Percentiles rank a stretch among this genome's conserved stretches.
These are phyloP conservation scores for Yamadazyma pseudoaaseri DNA, from an alignment of 1,139 yeast genomes.

Conservation along the genomic window DNA sequence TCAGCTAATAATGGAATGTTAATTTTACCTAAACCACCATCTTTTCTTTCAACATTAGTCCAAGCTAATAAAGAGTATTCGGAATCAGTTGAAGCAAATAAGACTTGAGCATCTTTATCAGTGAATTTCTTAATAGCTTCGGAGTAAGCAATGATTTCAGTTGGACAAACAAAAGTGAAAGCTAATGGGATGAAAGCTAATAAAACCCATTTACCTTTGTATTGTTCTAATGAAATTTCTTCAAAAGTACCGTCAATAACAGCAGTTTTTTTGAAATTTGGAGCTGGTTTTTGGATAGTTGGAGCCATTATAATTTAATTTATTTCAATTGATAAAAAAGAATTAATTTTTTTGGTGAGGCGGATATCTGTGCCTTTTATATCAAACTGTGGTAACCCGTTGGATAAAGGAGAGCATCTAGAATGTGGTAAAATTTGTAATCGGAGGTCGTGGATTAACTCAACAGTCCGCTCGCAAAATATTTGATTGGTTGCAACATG, in stretches of 20 bases:
- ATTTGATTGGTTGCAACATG: slow-evolving; percentile 1
- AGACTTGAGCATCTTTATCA: slow-evolving; percentile 82
- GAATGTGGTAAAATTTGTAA: slow-evolving; percentile 19
- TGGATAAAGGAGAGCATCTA: slow-evolving; percentile 14
- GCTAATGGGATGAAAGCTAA: slow-evolving; percentile 98
- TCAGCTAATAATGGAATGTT: slow-evolving; percentile 94
- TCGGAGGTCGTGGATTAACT: slow-evolving; percentile 12
- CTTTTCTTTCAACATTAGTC: slow-evolving; percentile 95
- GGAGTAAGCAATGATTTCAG: slow-evolving; percentile 97
- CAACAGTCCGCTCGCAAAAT: slow-evolving; percentile 1
- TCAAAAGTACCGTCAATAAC: slow-evolving; percentile 94
- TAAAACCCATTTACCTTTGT: slow-evolving; percentile 97
- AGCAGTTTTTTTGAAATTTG: slow-evolving; percentile 93
- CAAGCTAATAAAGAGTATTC: slow-evolving; percentile 97
- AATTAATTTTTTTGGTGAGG: no score
- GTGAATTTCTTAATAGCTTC: slow-evolving; percentile 89
- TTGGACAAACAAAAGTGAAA: slow-evolving; percentile 98
- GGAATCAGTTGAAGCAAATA: slow-evolving; percentile 97
- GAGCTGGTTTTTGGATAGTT: slow-evolving; percentile 91
- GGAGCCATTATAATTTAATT: slow-evolving; percentile 62
- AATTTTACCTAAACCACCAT: slow-evolving; percentile 97
- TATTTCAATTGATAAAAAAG: no score
- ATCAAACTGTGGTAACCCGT: slow-evolving; percentile 3
- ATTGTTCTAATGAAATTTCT: slow-evolving; percentile 89
- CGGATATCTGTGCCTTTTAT: slow-evolving; percentile 9